phyloP scores from a whole-genome alignment of 73 alveolate genomes.

The Tetrahymena malaccensis region DNA sequence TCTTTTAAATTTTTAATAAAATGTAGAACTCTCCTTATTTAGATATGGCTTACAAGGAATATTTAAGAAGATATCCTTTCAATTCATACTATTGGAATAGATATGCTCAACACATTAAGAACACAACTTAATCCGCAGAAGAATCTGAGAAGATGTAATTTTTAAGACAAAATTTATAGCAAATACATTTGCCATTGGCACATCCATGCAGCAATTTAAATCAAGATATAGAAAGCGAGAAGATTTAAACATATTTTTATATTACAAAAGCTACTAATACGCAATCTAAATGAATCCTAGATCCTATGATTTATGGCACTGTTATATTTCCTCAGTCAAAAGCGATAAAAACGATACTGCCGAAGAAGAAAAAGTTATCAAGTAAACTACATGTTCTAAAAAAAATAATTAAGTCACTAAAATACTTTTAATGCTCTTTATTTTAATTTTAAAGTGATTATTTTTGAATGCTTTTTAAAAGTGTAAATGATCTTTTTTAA shows the following conservation, averaged over 20 bases:
- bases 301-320: neutral
- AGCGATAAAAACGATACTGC: neutral
- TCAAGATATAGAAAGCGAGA: neutral
- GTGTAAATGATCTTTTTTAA: too few relatives aligned
- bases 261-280: neutral
- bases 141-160: neutral
- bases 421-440: neutral
- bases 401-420: neutral
- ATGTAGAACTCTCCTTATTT: neutral
- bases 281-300: neutral
- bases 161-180: neutral
- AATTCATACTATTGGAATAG: neutral
- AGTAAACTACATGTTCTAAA: neutral
- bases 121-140: neutral
- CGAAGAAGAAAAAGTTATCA: neutral
- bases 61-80: neutral
- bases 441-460: too few relatives aligned
- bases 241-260: neutral
- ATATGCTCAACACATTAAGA: neutral
- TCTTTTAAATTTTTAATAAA: neutral
- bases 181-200: neutral
- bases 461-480: too few relatives aligned
- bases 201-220: neutral
- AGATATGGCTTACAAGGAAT: neutral
- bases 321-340: neutral